Percentiles rank a stretch among this genome's conserved stretches.
Conservation (phyloP, 2,329 filamentous ascomycete genomes). For the Pseudogymnoascus sp. region DNA sequence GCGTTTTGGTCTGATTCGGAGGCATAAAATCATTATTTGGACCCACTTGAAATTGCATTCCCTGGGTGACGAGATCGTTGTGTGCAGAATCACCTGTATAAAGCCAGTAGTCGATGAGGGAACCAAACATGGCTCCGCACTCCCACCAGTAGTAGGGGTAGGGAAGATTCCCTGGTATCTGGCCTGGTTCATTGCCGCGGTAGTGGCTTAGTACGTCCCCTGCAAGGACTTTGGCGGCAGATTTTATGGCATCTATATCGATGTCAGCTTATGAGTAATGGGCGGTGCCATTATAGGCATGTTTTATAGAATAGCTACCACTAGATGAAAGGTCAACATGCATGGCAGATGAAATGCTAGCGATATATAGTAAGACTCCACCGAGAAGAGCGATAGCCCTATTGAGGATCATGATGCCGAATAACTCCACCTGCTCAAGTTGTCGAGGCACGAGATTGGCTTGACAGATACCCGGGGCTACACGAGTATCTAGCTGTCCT, state of each 20-base stretch:
- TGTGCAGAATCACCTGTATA: constrained; percentile 68
- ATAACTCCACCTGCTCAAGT: background rate
- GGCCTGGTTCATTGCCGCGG: constrained; percentile 41
- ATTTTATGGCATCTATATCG: constrained; percentile 28
- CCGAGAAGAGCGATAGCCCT: background rate
- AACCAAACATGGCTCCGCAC: constrained; percentile 66
- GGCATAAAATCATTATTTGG: constrained; percentile 71
- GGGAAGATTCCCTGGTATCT: constrained; percentile 44
- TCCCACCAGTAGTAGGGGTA: constrained; percentile 51
- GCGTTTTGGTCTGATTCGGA: constrained; percentile 57
- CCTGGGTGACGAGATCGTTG: constrained; percentile 59
- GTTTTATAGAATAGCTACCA: background rate
- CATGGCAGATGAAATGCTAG: background rate
- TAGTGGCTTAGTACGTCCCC: constrained; percentile 45
- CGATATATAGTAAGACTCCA: background rate
- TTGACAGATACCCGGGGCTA: background rate
- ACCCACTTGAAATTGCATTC: constrained; percentile 67
- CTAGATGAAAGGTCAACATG: background rate
- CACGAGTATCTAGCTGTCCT: background rate
- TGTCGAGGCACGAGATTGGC: background rate
- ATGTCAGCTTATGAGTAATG: background rate
- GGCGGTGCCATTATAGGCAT: background rate
- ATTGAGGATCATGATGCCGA: background rate
- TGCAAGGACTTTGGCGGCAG: constrained; percentile 29
- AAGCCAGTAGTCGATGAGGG: constrained; percentile 77